phyloP scores from a whole-genome alignment of 768 basidiomycete genomes.

The Tulasnella sp. region DNA sequence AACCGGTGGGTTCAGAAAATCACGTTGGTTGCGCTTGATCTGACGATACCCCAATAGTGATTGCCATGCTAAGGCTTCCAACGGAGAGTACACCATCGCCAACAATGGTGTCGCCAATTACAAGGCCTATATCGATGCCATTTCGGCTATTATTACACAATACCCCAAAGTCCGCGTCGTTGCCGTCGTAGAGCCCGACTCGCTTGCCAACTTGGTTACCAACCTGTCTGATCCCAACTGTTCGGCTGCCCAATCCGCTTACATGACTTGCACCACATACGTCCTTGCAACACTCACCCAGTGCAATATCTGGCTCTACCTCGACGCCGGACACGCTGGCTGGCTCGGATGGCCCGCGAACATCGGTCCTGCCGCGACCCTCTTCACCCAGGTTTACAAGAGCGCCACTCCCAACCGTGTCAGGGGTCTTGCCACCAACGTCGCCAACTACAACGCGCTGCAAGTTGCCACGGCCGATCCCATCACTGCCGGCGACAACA shows the following conservation, averaged over 20 bases:
- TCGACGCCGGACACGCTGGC: slow-evolving; percentile 45
- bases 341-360: slow-evolving; percentile 65
- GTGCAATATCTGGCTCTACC: slow-evolving; percentile 49
- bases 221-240: slow-evolving; percentile 38
- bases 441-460: slow-evolving; percentile 32
- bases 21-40: slow-evolving; percentile 30
- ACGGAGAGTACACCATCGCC: slow-evolving; percentile 27
- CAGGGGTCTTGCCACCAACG: slow-evolving; percentile 51
- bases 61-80: slow-evolving; percentile 29
- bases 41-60: slow-evolving; percentile 35
- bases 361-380: slow-evolving; percentile 41
- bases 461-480: slow-evolving; percentile 45
- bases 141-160: slow-evolving; percentile 8
- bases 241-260: slow-evolving; percentile 25
- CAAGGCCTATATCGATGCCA: slow-evolving; percentile 18
- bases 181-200: slow-evolving; percentile 29
- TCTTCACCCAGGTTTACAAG: slow-evolving; percentile 42
- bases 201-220: slow-evolving; percentile 55
- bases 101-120: slow-evolving; percentile 28
- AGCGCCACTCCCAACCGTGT: slow-evolving; percentile 47
- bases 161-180: slow-evolving; percentile 25
- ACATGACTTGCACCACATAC: slow-evolving; percentile 20
- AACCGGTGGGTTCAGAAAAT: slow-evolving; percentile 44
- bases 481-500: slow-evolving; percentile 47
- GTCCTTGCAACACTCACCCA: slow-evolving; percentile 36